Percentiles rank a stretch among this genome's conserved stretches.
These are phyloP conservation scores for Nelumbo lutea DNA, from an alignment of 164 flowering plant genomes.

Conservation along the genomic window DNA sequence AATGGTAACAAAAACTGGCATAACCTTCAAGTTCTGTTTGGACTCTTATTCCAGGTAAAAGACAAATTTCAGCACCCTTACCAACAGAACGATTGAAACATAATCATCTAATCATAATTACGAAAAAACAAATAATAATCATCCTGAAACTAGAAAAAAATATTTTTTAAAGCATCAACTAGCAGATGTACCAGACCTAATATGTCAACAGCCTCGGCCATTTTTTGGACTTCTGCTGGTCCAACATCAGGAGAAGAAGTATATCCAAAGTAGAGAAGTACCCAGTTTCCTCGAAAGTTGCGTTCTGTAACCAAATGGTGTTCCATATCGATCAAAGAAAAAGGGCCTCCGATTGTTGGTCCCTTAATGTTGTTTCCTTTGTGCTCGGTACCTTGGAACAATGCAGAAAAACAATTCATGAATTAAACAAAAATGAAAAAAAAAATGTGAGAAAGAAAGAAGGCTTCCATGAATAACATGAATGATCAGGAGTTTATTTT, in stretches of 20 bases:
- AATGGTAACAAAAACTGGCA: conserved; percentile 69
- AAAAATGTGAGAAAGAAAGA: background rate
- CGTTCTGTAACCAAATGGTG: conserved; percentile 47
- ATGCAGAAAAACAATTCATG: conserved; percentile 4
- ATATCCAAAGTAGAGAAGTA: conserved; percentile 86
- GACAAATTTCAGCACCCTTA: conserved; percentile 11
- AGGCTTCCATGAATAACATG: too few species aligned
- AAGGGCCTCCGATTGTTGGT: conserved; percentile 81
- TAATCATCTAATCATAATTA: background rate
- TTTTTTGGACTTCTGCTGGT: conserved; percentile 62
- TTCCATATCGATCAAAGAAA: conserved; percentile 53
- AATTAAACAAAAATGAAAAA: conserved; percentile 3
- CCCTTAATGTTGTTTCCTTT: conserved; percentile 29
- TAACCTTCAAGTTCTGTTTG: conserved; percentile 46
- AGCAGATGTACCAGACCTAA: conserved; percentile 43
- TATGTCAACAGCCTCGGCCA: conserved; percentile 60
- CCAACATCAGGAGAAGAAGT: conserved; percentile 93
- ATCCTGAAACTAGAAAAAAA: background rate
- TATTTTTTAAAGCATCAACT: background rate
- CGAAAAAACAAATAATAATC: background rate
- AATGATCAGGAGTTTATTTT: too few species aligned
- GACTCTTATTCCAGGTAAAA: conserved; percentile 41
- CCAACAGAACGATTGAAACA: background rate
- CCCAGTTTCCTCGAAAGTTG: conserved; percentile 67
- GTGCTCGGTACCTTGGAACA: conserved; percentile 36